These are phyloP conservation scores for Teratosphaeria destructans DNA, from an alignment of 2,329 filamentous ascomycete genomes.

Conservation along the genomic window DNA sequence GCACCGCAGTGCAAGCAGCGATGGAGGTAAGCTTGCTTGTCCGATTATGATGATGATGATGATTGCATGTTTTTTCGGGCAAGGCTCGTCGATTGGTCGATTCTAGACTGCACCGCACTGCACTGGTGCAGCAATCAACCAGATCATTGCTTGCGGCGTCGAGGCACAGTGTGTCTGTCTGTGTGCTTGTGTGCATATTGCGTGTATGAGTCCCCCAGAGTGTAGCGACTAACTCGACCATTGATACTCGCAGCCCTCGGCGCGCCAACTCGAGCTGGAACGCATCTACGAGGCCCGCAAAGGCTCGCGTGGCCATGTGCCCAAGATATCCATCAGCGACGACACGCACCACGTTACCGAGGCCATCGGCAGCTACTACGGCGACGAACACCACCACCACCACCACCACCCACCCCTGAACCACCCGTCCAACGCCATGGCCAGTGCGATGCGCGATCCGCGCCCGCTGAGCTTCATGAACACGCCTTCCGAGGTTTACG, in stretches of 20 bases:
- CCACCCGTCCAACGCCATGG: background rate
- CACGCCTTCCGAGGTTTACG: conserved; percentile 41
- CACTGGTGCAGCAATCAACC: background rate
- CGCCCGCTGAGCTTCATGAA: conserved; percentile 69
- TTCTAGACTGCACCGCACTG: no score
- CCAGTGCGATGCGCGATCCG: conserved; percentile 46
- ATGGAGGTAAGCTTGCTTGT: background rate
- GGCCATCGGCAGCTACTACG: conserved; percentile 84
- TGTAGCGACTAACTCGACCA: background rate
- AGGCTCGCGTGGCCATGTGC: conserved; percentile 41
- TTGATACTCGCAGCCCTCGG: conserved; percentile 23
- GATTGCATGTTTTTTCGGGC: background rate
- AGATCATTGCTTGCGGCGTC: background rate
- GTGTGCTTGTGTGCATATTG: background rate
- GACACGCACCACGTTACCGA: conserved; percentile 91
- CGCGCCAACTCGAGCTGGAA: conserved; percentile 37
- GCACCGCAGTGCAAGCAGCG: background rate
- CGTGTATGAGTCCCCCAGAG: background rate
- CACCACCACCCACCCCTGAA: background rate
- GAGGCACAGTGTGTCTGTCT: background rate
- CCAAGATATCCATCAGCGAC: conserved; percentile 66
- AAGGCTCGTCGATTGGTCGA: background rate
- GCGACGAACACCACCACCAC: conserved; percentile 25
- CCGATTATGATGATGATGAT: no score
- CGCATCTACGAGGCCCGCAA: conserved; percentile 20